phyloP scores from a whole-genome alignment of 495 filamentous ascomycete species.

The Diplogelasinospora grovesii region DNA sequence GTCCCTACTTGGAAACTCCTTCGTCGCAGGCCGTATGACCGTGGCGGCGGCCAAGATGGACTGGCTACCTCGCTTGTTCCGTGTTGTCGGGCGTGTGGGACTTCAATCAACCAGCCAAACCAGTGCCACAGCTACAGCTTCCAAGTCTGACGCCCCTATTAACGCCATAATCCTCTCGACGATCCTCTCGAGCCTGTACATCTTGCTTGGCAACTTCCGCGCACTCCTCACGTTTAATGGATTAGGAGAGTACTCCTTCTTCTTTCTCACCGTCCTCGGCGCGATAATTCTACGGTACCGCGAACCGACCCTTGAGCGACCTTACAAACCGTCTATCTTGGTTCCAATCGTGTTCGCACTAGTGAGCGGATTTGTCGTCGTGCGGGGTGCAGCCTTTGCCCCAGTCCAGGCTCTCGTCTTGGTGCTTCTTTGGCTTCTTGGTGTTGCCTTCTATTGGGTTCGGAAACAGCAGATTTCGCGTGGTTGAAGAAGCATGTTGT shows the following conservation, averaged over 20 bases:
- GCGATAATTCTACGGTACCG: conserved; percentile 44
- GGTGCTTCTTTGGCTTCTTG: conserved; percentile 39
- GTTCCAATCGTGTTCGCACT: conserved; percentile 42
- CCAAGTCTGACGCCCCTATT: conserved; percentile 37
- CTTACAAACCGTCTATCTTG: conserved; percentile 41
- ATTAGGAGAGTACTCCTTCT: conserved; percentile 51
- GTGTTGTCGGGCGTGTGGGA: conserved; percentile 34
- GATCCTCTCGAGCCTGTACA: conserved; percentile 44
- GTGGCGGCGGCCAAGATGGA: conserved; percentile 47
- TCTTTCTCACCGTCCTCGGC: conserved; percentile 50
- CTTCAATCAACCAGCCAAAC: neutral
- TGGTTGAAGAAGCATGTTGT: neutral
- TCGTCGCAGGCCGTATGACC: conserved; percentile 50
- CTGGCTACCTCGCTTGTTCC: conserved; percentile 44
- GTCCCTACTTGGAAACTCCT: conserved; percentile 49
- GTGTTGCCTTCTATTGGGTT: conserved; percentile 34
- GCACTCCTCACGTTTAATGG: conserved; percentile 51
- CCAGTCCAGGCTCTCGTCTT: conserved; percentile 42
- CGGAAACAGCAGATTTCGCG: conserved; percentile 14
- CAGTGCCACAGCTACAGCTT: neutral
- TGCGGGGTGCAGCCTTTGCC: conserved; percentile 47
- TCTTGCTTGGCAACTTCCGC: conserved; percentile 50
- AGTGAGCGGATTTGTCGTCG: conserved; percentile 48
- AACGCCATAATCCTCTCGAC: conserved; percentile 47
- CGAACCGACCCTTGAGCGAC: conserved; percentile 38